These are phyloP conservation scores for Lyophyllum decastes DNA, from an alignment of 768 basidiomycete species.

Conservation along the genomic window DNA sequence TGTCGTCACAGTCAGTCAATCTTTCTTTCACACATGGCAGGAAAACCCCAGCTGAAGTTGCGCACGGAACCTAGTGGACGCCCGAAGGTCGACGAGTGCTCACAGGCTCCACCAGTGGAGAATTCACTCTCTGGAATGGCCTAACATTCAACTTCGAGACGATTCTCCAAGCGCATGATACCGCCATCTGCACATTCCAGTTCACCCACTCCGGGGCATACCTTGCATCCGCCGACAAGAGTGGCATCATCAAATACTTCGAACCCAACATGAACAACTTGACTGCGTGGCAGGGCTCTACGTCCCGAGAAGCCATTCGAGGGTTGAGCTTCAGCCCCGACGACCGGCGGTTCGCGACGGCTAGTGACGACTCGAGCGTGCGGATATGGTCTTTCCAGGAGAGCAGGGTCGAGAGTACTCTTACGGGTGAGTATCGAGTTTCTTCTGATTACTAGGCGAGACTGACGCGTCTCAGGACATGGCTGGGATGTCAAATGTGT, in stretches of 20 bases:
- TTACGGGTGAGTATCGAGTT: constrained; percentile 62
- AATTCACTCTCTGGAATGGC: constrained; percentile 99
- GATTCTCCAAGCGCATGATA: constrained; percentile 98
- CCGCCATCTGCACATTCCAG: constrained; percentile 84
- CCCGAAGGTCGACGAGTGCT: constrained; percentile 92
- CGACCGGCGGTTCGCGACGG: constrained; percentile 89
- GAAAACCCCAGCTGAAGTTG: constrained; percentile 3
- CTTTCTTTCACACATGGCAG: not conserved
- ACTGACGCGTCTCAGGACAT: constrained; percentile 60
- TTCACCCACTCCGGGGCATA: constrained; percentile 95
- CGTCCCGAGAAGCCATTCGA: constrained; percentile 85
- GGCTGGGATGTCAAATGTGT: constrained; percentile 99
- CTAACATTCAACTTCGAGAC: constrained; percentile 99
- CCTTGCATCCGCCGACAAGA: constrained; percentile 90
- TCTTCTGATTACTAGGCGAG: not conserved
- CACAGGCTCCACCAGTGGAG: constrained; percentile 95
- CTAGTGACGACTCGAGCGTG: constrained; percentile 93
- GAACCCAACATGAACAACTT: constrained; percentile 99
- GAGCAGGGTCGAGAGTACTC: constrained; percentile 81
- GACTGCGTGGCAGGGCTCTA: constrained; percentile 88
- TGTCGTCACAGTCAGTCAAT: constrained; percentile 77
- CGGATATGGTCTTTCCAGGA: constrained; percentile 96
- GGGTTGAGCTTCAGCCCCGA: constrained; percentile 92
- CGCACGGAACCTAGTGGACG: constrained; percentile 71
- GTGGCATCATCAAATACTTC: constrained; percentile 96